Base-by-base conservation (phyloP, 345 rosid genomes). In the Hibiscus syriacus region DNA sequence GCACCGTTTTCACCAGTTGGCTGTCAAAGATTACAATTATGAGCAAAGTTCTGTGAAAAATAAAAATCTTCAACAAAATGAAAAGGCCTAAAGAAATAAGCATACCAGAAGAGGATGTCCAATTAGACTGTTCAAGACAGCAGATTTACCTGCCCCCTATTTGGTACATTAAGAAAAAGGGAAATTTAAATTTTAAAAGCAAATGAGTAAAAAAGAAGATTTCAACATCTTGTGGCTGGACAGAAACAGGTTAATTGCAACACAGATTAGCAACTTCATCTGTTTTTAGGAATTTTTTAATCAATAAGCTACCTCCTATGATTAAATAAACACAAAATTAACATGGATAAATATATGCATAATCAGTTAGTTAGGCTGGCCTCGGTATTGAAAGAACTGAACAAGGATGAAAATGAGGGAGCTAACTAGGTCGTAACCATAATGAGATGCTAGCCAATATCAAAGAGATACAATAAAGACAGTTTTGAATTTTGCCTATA, bases 1-100 rank as follows among this genome's bases (percentile, higher is more conserved):
- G 98, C 99, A 72, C 98, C 99, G 78, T 92, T 95, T 85, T 92
- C 99, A 76, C 99, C 98, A 26, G 99, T 92, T 22, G 99, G 99
- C 98, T 95, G 82, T 72, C 66, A 70, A 73, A 34, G 17, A 49
- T 52, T 22, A 67, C 45, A 23, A n/a, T 25, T 50, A 29, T 56
- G 48, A 74, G 73, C 52, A 74, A 69, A 73, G 23, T 53, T 66
- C 70, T 66, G 56, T 3, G 7, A 61, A 52, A 34, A 25, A 67
- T 16, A 48, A 20, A 62, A 26, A 64, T 16, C 39, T 8, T 57
- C 60, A 60, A 66, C 14, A 73, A 62, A 66, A 46, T 36, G 19
- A 22, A 54, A 67, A 45, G 7, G 50, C 55, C 52, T 30, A 55
- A 69, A 45, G 19, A 12, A 67, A 65, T 41, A 69, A 75, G 69